Conservation (phyloP, 2,329 filamentous ascomycete species). For the Aspergillus aculeatus region DNA sequence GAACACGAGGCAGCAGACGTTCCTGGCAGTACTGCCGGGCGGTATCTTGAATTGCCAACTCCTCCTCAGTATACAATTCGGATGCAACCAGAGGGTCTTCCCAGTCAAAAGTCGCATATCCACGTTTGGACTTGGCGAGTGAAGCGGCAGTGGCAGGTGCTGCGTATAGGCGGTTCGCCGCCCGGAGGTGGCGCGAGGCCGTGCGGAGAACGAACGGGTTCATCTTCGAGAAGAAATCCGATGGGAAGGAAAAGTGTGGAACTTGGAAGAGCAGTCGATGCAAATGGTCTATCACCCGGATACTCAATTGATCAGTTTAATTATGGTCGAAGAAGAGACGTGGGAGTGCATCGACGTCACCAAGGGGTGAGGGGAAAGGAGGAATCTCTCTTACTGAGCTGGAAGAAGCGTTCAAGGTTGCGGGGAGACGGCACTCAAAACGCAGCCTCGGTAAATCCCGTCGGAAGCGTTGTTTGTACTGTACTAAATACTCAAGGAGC, state of each 20-base stretch:
- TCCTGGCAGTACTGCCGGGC: conserved; percentile 95
- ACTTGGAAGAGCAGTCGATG: no score
- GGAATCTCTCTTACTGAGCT: neutral
- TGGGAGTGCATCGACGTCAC: neutral
- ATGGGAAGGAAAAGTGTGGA: no score
- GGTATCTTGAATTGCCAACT: conserved; percentile 83
- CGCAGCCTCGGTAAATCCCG: neutral
- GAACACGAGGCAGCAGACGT: conserved; percentile 75
- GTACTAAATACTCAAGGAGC: no score
- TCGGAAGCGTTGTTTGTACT: neutral
- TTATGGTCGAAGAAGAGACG: neutral
- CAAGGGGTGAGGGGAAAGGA: neutral
- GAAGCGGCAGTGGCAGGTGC: conserved; percentile 19
- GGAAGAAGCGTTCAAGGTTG: neutral
- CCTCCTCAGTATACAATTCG: conserved; percentile 82
- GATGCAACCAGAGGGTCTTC: conserved; percentile 77
- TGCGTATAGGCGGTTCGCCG: conserved; percentile 20
- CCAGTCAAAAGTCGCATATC: conserved; percentile 71
- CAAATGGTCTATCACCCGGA: no score
- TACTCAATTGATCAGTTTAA: no score
- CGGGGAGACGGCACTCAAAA: neutral
- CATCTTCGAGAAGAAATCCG: conserved; percentile 22
- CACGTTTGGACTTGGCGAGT: conserved; percentile 16
- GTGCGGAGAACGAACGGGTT: conserved; percentile 34
- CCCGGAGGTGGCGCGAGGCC: conserved; percentile 30